phyloP scores from a whole-genome alignment of 495 filamentous ascomycete genomes.

The Pseudomonodictys pantanalensis region DNA sequence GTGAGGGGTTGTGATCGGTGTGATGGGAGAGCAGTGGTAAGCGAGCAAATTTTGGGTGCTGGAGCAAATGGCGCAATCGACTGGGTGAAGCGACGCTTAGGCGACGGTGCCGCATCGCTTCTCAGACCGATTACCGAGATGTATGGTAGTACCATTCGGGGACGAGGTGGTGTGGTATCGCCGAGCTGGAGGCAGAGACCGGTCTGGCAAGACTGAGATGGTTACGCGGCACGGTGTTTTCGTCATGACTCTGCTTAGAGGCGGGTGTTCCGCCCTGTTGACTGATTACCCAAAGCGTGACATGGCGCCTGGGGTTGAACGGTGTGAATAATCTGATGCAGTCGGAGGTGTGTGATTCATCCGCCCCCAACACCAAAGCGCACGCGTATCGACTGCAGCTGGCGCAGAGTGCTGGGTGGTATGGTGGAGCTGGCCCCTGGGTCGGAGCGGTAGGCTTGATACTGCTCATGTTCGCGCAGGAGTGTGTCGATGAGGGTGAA shows the following conservation, averaged over 20 bases:
- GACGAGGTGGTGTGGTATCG: no score
- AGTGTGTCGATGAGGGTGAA: slow-evolving; percentile 67
- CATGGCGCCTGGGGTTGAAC: no score
- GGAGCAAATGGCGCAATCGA: background rate
- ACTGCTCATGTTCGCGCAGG: slow-evolving; percentile 52
- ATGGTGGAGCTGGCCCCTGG: background rate
- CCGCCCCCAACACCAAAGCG: slow-evolving; percentile 23
- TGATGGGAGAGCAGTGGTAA: background rate
- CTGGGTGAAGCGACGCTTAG: background rate
- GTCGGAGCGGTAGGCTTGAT: slow-evolving; percentile 45
- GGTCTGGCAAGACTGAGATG: no score
- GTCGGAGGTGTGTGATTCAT: slow-evolving; percentile 6
- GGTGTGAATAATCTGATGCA: background rate
- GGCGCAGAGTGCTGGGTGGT: slow-evolving; percentile 17
- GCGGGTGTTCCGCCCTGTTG: no score
- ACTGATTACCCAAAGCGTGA: no score
- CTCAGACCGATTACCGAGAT: no score
- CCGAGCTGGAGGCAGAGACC: no score
- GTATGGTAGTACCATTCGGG: no score
- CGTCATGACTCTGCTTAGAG: no score
- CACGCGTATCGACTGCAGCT: slow-evolving; percentile 17
- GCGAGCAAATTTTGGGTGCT: no score
- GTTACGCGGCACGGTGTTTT: no score
- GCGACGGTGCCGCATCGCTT: background rate
- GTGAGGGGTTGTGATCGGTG: background rate